Conservation (phyloP, 495 filamentous ascomycete species). For the Penicillium herquei region DNA sequence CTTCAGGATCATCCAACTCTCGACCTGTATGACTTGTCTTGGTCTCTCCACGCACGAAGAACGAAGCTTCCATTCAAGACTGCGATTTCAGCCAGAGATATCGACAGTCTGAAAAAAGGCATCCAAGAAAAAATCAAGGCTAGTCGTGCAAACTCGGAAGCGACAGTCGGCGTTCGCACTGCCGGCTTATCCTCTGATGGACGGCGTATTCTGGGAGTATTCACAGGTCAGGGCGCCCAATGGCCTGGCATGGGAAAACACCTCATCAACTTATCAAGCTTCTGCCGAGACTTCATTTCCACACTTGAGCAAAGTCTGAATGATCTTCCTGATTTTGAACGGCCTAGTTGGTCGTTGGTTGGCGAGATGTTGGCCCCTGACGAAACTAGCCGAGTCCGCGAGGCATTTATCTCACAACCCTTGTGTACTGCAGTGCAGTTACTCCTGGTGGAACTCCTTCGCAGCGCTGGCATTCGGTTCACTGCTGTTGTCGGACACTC, state of each 20-base stretch:
- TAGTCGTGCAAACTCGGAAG: no score
- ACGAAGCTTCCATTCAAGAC: no score
- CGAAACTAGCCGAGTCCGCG: not conserved
- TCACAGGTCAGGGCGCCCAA: constrained; percentile 49
- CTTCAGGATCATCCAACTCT: not conserved
- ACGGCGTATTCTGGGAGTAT: constrained; percentile 30
- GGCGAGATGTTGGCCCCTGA: constrained; percentile 16
- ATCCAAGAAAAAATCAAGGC: no score
- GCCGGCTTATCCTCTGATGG: constrained; percentile 1
- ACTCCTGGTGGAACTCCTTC: constrained; percentile 20
- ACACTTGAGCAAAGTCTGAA: not conserved
- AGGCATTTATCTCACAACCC: constrained; percentile 39
- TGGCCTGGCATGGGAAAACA: constrained; percentile 35
- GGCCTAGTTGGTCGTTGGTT: constrained; percentile 8
- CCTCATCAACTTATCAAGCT: constrained; percentile 15
- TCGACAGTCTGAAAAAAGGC: no score
- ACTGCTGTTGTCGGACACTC: constrained; percentile 28
- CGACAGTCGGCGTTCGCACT: no score
- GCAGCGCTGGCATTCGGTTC: not conserved
- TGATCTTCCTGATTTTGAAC: not conserved
- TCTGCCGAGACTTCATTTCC: not conserved
- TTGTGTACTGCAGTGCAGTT: constrained; percentile 34
- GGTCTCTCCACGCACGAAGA: no score
- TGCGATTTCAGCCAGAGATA: no score
- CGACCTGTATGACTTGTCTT: not conserved